Percentiles rank a stretch among this genome's conserved stretches.
Conservation (phyloP, 2,329 filamentous ascomycete genomes). For the Penicillium hordei region DNA sequence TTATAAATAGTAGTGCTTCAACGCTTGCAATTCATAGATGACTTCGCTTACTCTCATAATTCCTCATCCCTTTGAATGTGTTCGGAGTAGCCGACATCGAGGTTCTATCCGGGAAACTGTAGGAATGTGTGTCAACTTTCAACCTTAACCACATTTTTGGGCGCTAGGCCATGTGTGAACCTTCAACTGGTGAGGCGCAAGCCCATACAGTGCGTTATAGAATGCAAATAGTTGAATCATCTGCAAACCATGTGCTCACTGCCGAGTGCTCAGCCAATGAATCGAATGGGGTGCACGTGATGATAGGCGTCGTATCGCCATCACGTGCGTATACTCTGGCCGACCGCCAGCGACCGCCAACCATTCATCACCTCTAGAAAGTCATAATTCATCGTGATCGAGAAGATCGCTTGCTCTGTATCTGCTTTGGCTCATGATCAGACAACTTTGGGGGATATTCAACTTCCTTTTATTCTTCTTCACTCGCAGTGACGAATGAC, state of each 20-base stretch:
- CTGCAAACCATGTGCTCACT: neutral
- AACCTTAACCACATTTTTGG: neutral
- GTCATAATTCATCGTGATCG: neutral
- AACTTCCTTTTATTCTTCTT: neutral
- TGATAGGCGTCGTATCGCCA: neutral
- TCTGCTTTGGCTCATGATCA: neutral
- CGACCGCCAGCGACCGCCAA: conserved; percentile 5
- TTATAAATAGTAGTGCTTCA: conserved; percentile 1
- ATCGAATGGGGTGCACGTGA: neutral
- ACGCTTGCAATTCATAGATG: neutral
- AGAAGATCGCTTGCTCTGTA: neutral
- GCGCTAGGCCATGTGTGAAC: neutral
- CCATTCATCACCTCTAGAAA: neutral
- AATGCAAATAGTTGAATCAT: neutral
- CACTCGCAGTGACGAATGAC: conserved; percentile 2
- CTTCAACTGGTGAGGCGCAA: neutral
- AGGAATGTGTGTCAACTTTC: neutral
- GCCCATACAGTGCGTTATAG: neutral
- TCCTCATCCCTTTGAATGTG: neutral
- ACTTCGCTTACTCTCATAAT: neutral
- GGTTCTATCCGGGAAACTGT: conserved; percentile 4
- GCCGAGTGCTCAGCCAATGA: neutral
- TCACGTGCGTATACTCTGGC: conserved; percentile 8
- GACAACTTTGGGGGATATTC: neutral
- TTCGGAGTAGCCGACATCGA: conserved; percentile 1